These are phyloP conservation scores for Cyberlindnera saturnus DNA, from an alignment of 805 yeast genomes.

Conservation along the genomic window DNA sequence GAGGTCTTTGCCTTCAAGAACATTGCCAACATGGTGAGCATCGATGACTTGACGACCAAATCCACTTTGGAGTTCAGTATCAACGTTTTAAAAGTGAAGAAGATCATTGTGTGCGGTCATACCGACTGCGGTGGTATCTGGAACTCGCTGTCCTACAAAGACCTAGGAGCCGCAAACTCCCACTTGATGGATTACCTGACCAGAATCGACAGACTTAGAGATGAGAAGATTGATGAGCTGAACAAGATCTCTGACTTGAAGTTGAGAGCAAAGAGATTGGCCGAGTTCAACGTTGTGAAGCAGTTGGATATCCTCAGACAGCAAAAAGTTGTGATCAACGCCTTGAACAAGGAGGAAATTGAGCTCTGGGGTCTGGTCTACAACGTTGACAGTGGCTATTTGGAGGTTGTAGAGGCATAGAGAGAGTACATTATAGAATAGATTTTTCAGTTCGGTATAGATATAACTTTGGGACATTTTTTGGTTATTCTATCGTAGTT, in stretches of 20 bases:
- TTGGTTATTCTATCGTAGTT: no score
- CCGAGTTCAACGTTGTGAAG: constrained; percentile 68
- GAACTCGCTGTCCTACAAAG: constrained; percentile 64
- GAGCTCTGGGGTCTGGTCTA: constrained; percentile 81
- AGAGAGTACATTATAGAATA: neutral
- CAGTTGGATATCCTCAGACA: constrained; percentile 64
- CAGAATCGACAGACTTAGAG: constrained; percentile 62
- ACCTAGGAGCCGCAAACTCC: constrained; percentile 50
- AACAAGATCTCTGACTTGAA: constrained; percentile 43
- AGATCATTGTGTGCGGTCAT: constrained; percentile 87
- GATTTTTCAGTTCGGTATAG: no score
- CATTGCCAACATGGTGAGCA: constrained; percentile 71
- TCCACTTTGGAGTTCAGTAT: constrained; percentile 86
- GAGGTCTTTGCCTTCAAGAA: constrained; percentile 86
- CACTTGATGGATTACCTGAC: constrained; percentile 41
- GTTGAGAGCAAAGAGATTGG: constrained; percentile 53
- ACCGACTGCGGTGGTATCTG: constrained; percentile 92
- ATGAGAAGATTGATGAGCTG: constrained; percentile 47
- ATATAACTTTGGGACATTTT: no score
- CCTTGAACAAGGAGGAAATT: constrained; percentile 53
- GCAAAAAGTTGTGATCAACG: constrained; percentile 53
- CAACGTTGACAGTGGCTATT: constrained; percentile 71
- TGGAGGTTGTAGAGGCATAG: constrained; percentile 35
- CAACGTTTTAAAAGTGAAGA: constrained; percentile 73
- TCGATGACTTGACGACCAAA: constrained; percentile 63